Evolutionary conservation across 805 yeast species (phyloP).

Genomic region (Sporopachydermia lactativora): DNA sequence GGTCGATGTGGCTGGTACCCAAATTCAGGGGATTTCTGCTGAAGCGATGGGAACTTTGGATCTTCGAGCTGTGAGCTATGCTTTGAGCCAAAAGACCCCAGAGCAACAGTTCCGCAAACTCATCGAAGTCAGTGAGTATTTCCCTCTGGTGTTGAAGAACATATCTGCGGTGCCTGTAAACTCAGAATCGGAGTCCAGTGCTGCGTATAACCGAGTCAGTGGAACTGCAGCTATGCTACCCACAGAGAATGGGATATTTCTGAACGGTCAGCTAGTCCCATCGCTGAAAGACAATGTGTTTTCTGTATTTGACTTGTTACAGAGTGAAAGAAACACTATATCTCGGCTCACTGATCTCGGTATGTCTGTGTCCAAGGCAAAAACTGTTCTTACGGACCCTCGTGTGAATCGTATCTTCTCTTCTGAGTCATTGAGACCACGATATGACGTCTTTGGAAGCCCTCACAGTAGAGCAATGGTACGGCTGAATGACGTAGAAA

Average conservation of each 20-base stretch:
- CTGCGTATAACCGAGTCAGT: slow-evolving; percentile 12
- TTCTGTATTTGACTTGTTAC: slow-evolving; percentile 21
- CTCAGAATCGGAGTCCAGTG: slow-evolving; percentile 7
- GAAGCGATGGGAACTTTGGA: slow-evolving; percentile 16
- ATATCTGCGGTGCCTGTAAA: slow-evolving; percentile 16
- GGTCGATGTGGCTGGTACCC: slow-evolving; percentile 10
- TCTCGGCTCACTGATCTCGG: slow-evolving; percentile 19
- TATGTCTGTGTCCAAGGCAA: slow-evolving; percentile 20
- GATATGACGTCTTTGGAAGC: slow-evolving; percentile 21
- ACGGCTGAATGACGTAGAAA: slow-evolving; percentile 67
- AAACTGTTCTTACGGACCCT: slow-evolving; percentile 19
- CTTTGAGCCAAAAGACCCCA: slow-evolving; percentile 14
- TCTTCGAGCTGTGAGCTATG: slow-evolving; percentile 18
- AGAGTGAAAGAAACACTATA: slow-evolving; percentile 21
- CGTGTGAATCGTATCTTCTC: slow-evolving; percentile 8
- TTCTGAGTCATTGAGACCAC: slow-evolving; percentile 7
- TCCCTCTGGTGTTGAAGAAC: slow-evolving; percentile 38
- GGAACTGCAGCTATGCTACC: slow-evolving; percentile 11
- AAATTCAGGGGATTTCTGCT: slow-evolving; percentile 11
- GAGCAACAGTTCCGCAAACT: slow-evolving; percentile 24
- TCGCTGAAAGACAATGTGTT: slow-evolving; percentile 22
- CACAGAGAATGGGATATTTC: slow-evolving; percentile 27
- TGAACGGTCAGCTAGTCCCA: slow-evolving; percentile 58
- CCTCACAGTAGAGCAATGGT: slow-evolving; percentile 27
- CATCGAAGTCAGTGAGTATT: slow-evolving; percentile 28